Percentiles rank a stretch among this genome's conserved stretches.
Conservation (phyloP, 2,329 filamentous ascomycete genomes). For the Harringtonia aguacate region DNA sequence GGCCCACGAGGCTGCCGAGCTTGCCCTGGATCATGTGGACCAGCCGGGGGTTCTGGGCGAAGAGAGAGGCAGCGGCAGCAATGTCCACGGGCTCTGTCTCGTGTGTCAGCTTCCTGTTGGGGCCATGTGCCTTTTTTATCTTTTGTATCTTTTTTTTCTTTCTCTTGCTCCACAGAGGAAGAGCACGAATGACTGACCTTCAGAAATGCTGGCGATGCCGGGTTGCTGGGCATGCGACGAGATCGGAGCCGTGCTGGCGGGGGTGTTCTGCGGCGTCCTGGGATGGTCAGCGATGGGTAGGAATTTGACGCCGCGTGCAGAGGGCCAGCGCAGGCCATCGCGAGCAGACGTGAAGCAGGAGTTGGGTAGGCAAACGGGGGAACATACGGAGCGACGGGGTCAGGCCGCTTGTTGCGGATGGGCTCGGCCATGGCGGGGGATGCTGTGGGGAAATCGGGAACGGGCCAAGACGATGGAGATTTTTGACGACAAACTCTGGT, state of each 20-base stretch:
- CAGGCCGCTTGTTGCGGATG: slow-evolving; percentile 52
- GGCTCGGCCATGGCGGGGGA: slow-evolving; percentile 43
- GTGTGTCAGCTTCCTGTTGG: not conserved
- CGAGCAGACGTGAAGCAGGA: too few relatives aligned
- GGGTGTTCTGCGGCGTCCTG: slow-evolving; percentile 98
- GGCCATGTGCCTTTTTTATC: not conserved
- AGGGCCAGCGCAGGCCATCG: too few relatives aligned
- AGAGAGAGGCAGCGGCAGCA: slow-evolving; percentile 77
- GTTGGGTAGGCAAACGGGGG: too few relatives aligned
- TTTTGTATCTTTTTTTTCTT: not conserved
- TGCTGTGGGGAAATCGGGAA: slow-evolving; percentile 9
- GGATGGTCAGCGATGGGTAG: slow-evolving; percentile 16
- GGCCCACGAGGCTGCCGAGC: slow-evolving; percentile 83
- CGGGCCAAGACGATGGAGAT: not conserved
- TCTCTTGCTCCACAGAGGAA: not conserved
- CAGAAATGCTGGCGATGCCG: slow-evolving; percentile 87
- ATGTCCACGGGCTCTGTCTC: slow-evolving; percentile 78
- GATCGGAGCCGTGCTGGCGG: slow-evolving; percentile 89
- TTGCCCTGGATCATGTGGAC: slow-evolving; percentile 97
- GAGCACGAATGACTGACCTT: slow-evolving; percentile 63
- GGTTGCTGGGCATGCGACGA: slow-evolving; percentile 96
- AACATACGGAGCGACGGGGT: slow-evolving; percentile 50
- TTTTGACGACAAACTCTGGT: not conserved
- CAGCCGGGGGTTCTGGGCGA: slow-evolving; percentile 89
- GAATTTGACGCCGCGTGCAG: too few relatives aligned